These are phyloP conservation scores for Lichtheimia ramosa DNA, from an alignment of 371 early-diverging fungal genomes.

Conservation along the genomic window DNA sequence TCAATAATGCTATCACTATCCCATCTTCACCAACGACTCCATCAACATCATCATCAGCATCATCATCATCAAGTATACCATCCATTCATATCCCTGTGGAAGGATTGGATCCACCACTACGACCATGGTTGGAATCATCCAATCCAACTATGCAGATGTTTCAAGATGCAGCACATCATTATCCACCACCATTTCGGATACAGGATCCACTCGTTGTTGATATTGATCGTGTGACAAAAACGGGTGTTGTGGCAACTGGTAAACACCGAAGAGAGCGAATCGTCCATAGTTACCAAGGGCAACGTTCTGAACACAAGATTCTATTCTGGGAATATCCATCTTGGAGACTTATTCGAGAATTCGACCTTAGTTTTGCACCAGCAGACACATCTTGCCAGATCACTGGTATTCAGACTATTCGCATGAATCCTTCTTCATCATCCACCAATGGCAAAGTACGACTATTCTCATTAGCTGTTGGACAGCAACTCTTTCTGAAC, in stretches of 20 bases:
- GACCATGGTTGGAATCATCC: too few relatives aligned
- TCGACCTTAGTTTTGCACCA: constrained; percentile 24
- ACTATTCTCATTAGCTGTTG: constrained; percentile 30
- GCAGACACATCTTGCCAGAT: constrained; percentile 33
- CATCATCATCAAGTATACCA: neutral
- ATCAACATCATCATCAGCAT: neutral
- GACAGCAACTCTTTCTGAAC: constrained; percentile 12
- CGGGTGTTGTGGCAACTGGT: constrained; percentile 35
- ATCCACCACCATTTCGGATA: constrained; percentile 27
- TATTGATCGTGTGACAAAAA: constrained; percentile 30
- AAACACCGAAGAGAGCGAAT: constrained; percentile 21
- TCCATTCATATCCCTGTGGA: too few relatives aligned
- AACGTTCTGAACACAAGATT: constrained; percentile 33
- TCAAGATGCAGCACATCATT: neutral
- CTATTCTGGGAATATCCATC: constrained; percentile 40
- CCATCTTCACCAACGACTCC: constrained; percentile 3
- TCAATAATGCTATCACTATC: neutral
- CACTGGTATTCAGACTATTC: constrained; percentile 34
- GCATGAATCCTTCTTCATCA: neutral
- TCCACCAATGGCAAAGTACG: constrained; percentile 15
- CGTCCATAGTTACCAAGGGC: neutral
- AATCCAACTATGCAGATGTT: too few relatives aligned
- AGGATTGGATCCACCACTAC: too few relatives aligned
- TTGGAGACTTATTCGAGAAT: constrained; percentile 30
- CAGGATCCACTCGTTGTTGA: constrained; percentile 41